Evolutionary conservation across 192 early-diverging fungal genomes (phyloP).

Genomic region (Backusella parvicylindrica): DNA sequence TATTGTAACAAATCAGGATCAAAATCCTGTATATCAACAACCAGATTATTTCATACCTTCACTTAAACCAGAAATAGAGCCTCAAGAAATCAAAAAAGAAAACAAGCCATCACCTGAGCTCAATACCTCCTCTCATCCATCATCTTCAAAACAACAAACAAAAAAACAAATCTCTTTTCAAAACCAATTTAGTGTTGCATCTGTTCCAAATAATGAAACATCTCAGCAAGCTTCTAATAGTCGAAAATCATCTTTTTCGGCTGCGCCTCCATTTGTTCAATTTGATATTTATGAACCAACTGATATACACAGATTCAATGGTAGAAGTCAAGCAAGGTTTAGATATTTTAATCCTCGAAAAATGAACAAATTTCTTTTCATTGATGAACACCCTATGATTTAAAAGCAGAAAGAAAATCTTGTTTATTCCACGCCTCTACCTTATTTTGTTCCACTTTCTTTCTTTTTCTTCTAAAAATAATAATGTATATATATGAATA

Average conservation of each 20-base stretch:
- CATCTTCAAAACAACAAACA: slow-evolving; percentile 6
- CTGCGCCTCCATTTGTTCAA: slow-evolving; percentile 14
- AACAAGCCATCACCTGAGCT: not conserved
- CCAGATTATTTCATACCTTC: not conserved
- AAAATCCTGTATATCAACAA: not conserved
- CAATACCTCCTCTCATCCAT: not conserved
- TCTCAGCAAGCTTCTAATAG: not conserved
- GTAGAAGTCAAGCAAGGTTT: slow-evolving; percentile 28
- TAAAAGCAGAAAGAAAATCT: slow-evolving; percentile 10
- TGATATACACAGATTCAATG: not conserved
- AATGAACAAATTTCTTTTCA: slow-evolving; percentile 38
- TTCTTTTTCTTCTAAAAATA: not conserved
- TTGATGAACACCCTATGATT: slow-evolving; percentile 36
- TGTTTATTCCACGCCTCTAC: not conserved
- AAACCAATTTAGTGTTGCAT: slow-evolving; percentile 18
- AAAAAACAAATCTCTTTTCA: slow-evolving; percentile 18
- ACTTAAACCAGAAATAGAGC: not conserved
- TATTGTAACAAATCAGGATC: not conserved
- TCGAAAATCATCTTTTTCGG: slow-evolving; percentile 17
- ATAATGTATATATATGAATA: not conserved
- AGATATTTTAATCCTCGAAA: slow-evolving; percentile 38
- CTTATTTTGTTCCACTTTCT: not conserved
- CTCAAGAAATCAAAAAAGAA: not conserved
- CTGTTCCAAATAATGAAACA: not conserved
- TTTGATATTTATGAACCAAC: slow-evolving; percentile 10